A percentile compares a stretch with the other conserved stretches of the same genome.
Evolutionary conservation across 2,329 filamentous ascomycete genomes (phyloP).

Genomic region (Aspergillus novofumigatus): DNA sequence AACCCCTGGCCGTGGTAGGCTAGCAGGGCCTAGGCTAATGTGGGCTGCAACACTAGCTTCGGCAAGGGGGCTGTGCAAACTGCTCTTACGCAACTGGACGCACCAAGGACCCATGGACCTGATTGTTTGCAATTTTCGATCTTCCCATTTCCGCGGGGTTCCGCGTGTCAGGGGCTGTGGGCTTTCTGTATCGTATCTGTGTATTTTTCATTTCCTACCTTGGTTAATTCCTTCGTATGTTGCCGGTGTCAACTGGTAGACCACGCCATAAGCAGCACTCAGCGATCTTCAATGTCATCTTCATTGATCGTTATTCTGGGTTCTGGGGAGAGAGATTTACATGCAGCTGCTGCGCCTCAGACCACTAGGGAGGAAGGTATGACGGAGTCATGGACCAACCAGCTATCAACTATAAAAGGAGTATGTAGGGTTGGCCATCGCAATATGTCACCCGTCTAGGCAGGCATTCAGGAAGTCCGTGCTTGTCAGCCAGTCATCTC

Average conservation of each 20-base stretch:
- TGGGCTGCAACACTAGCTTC: slow-evolving; percentile 19
- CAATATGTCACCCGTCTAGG: background rate
- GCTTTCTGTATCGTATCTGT: background rate
- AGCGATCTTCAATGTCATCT: background rate
- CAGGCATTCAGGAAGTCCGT: background rate
- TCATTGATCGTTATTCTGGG: background rate
- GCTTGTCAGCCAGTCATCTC: background rate
- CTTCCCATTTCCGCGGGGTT: background rate
- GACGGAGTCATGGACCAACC: background rate
- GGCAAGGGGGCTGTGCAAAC: slow-evolving; percentile 25
- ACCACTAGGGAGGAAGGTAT: background rate
- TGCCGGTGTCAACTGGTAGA: background rate
- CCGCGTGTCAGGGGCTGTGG: too few relatives aligned
- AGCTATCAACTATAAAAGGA: too few relatives aligned
- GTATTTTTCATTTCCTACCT: background rate
- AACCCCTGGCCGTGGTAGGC: background rate
- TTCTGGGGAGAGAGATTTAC: background rate
- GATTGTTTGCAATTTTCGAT: background rate
- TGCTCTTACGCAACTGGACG: slow-evolving; percentile 21
- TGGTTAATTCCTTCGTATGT: background rate
- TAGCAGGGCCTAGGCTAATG: slow-evolving; percentile 8
- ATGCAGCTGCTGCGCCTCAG: background rate
- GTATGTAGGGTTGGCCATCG: background rate
- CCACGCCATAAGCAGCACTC: background rate
- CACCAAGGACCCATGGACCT: background rate